Base-by-base conservation (phyloP, 805 yeast species). In the Blastobotrys peoriensis region DNA sequence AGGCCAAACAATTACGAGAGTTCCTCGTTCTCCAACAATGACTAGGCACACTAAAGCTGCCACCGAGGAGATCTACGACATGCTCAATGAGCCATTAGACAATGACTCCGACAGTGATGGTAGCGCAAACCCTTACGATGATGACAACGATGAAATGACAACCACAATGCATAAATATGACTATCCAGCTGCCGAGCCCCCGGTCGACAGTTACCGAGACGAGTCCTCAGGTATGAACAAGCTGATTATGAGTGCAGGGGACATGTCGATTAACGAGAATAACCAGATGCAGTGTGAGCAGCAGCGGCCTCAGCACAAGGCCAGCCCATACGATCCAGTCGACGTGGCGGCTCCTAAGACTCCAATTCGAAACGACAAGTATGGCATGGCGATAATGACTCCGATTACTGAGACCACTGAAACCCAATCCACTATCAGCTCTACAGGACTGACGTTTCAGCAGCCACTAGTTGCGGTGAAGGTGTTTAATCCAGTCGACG, bases 41-140 rank as follows among this genome's bases (percentile, higher is more conserved):
- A 88, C 96, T 0, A 65, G 81, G 57, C 82, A 74, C 58, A 83
- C 95, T 0, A 78, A 79, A 41, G 78, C 79, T 55, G 91, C 95
- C 2, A 74, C 79, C 45, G 75, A 78, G 44, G 96, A 86, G 53
- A 81, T 87, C 0, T 68, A 75, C 49, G 73, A 76, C 13, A 84
- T 87, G 87, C 84, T 86, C 59, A 85, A 51, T 33, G 56, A 55
- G 46, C 57, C 60, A 4, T 34, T 56, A n/a, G 51, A 53, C 3
- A 49, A 33, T 3, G 45, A 40, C 36, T 19, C 50, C 30, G 53
- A 49, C 35, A 48, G 45, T 16, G 54, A 49, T 13, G 53, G 51
- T 17, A 51, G 52, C 10, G 58, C 30, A 8, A 8, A 25, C 8
- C 30, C 13, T 8, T 25, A 48, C 16, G 54, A 55, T 28, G 57